These are phyloP conservation scores for Astrothelium subdiscretum DNA, from an alignment of 495 filamentous ascomycete species.

Conservation along the genomic window DNA sequence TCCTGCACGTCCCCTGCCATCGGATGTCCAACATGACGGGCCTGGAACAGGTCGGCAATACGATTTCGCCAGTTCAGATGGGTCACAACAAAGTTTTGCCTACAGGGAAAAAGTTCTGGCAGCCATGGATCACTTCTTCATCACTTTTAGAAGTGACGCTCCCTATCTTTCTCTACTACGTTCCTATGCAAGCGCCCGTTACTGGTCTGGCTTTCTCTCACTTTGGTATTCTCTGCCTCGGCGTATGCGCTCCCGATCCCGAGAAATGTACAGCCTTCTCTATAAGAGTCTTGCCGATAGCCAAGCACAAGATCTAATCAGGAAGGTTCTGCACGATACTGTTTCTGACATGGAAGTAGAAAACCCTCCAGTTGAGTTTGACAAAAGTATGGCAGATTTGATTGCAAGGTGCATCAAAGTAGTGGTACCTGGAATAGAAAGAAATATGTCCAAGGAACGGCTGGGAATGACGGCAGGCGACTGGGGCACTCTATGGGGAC, in stretches of 20 bases:
- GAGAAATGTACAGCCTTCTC: background rate
- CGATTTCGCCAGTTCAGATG: too few species aligned
- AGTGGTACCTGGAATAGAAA: background rate
- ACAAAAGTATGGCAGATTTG: slow-evolving; percentile 36
- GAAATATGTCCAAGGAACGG: background rate
- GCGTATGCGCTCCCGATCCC: background rate
- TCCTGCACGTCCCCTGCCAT: background rate
- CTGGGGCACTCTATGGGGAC: background rate
- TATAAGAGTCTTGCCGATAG: background rate
- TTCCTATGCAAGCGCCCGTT: background rate
- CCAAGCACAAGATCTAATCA: background rate
- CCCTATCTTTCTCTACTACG: background rate
- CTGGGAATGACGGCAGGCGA: background rate
- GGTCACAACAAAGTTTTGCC: background rate
- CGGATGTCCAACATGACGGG: background rate
- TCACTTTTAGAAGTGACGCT: background rate
- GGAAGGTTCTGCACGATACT: background rate
- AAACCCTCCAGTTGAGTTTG: background rate
- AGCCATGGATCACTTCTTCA: background rate
- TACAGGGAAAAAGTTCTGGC: background rate
- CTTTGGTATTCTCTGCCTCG: background rate
- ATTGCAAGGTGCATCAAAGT: slow-evolving; percentile 24
- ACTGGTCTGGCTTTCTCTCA: background rate
- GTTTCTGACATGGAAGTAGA: background rate
- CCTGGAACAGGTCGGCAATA: background rate